These are phyloP conservation scores for Nothophaeocryptopus gaeumannii DNA, from an alignment of 2,329 filamentous ascomycete species.

Conservation along the genomic window DNA sequence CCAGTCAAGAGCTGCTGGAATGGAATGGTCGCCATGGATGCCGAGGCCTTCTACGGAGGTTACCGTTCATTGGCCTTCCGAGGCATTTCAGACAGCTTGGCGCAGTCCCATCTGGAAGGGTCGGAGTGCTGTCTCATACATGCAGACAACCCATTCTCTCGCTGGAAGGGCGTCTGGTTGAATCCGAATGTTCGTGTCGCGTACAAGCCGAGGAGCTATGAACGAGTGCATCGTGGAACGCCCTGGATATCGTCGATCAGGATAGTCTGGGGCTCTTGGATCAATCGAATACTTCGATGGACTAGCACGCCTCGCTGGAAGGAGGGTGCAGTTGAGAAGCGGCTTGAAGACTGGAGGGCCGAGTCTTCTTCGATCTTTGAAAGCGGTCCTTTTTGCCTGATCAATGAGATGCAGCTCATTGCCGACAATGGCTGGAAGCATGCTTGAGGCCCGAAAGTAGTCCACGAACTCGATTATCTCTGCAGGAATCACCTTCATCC, in stretches of 20 bases:
- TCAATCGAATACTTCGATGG: slow-evolving; percentile 54
- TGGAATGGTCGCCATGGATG: slow-evolving; percentile 50
- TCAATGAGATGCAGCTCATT: slow-evolving; percentile 33
- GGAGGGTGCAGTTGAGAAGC: slow-evolving; percentile 25
- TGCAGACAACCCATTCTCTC: slow-evolving; percentile 62
- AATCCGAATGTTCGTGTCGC: slow-evolving; percentile 69
- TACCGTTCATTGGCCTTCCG: slow-evolving; percentile 56
- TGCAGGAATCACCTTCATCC: too few relatives aligned
- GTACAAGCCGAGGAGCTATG: slow-evolving; percentile 57
- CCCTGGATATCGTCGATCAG: slow-evolving; percentile 35
- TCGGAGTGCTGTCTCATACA: slow-evolving; percentile 78
- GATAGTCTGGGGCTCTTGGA: slow-evolving; percentile 57
- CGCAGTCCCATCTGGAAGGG: slow-evolving; percentile 63
- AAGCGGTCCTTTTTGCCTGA: slow-evolving; percentile 29
- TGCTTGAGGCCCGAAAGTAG: slow-evolving; percentile 17
- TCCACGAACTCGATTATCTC: too few relatives aligned
- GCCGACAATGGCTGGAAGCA: slow-evolving; percentile 30
- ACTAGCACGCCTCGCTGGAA: slow-evolving; percentile 35
- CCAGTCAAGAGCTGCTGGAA: slow-evolving; percentile 68
- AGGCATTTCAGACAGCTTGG: slow-evolving; percentile 61
- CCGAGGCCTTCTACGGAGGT: slow-evolving; percentile 53
- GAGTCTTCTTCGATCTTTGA: slow-evolving; percentile 31
- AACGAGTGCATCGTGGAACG: slow-evolving; percentile 40
- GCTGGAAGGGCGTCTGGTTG: slow-evolving; percentile 58
- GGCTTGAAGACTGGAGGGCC: slow-evolving; percentile 19